These are phyloP conservation scores for Aspergillus homomorphus DNA, from an alignment of 495 filamentous ascomycete genomes.

Conservation along the genomic window DNA sequence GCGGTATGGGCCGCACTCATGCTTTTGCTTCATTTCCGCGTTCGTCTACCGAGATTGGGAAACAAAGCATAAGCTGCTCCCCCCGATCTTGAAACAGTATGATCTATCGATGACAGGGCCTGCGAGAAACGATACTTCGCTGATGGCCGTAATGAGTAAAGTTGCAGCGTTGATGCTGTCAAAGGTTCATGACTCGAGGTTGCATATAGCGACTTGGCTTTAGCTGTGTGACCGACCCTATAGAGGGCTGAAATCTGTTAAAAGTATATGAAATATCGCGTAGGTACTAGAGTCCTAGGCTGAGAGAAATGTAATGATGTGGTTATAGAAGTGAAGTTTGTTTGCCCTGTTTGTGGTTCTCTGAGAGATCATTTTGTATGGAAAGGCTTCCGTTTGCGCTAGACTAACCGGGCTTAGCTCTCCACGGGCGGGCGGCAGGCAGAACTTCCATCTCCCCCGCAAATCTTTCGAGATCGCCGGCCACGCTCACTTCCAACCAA, in stretches of 20 bases:
- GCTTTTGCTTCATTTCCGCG: conserved; percentile 45
- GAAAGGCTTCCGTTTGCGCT: not conserved
- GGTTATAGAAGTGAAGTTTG: not conserved
- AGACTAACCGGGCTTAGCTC: conserved; percentile 1
- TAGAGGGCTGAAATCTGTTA: not conserved
- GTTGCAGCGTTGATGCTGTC: not conserved
- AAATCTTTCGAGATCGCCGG: conserved; percentile 2
- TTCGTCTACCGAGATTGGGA: conserved; percentile 55
- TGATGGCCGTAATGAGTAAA: not conserved
- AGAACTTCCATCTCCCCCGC: not conserved
- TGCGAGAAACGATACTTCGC: not conserved
- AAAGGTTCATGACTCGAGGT: not conserved
- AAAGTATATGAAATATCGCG: not conserved
- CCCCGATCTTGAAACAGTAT: not conserved
- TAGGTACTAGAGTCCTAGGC: not conserved
- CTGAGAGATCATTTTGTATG: not conserved
- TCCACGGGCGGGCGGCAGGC: not conserved
- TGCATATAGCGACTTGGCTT: not conserved
- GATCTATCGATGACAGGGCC: not conserved
- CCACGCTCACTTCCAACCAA: not conserved
- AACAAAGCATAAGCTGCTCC: conserved; percentile 24
- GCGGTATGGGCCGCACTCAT: conserved; percentile 48
- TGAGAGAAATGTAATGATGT: not conserved
- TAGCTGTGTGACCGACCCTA: not conserved
- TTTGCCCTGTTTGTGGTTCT: not conserved